A percentile compares a stretch with the other conserved stretches of the same genome.
phyloP scores from a whole-genome alignment of 139 green algal species.

The Chlamydomonas urium region DNA sequence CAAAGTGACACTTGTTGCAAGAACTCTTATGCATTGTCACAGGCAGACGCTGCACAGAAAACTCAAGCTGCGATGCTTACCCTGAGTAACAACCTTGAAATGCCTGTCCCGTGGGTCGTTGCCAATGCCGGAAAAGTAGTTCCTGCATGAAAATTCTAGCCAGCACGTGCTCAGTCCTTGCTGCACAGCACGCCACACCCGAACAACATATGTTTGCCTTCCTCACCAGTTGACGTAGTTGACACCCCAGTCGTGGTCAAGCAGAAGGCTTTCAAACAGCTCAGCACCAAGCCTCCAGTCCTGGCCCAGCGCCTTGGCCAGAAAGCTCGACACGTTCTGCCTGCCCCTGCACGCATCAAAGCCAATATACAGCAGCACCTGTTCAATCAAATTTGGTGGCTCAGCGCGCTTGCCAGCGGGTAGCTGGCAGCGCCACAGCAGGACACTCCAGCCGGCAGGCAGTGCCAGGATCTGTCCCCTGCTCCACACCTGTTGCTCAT shows the following conservation, averaged over 20 bases:
- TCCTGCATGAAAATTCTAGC: no score
- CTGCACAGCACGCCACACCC: no score
- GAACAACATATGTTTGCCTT: background rate
- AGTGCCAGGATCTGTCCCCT: no score
- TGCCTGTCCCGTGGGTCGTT: constrained; percentile 44
- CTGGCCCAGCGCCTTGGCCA: constrained; percentile 57
- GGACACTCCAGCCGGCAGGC: no score
- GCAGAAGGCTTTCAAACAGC: constrained; percentile 67
- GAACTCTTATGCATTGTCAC: background rate
- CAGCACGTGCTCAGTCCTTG: no score
- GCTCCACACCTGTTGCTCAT: constrained; percentile 71
- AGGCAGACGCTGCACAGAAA: background rate
- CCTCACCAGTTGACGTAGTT: constrained; percentile 77
- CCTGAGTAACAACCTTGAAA: constrained; percentile 58
- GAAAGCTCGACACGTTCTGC: constrained; percentile 56
- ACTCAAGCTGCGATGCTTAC: background rate
- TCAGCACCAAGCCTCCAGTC: constrained; percentile 77
- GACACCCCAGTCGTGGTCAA: constrained; percentile 65
- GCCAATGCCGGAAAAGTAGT: constrained; percentile 26
- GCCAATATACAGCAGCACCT: no score
- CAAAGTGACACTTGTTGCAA: no score
- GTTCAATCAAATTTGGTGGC: background rate
- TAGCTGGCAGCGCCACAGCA: no score
- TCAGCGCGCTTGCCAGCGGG: background rate
- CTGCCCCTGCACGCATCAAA: constrained; percentile 45